Evolutionary conservation across 163 green algal species (phyloP), one percentile per base, ranked within the genome.

Genomic region (Prototheca stagnorum): DNA sequence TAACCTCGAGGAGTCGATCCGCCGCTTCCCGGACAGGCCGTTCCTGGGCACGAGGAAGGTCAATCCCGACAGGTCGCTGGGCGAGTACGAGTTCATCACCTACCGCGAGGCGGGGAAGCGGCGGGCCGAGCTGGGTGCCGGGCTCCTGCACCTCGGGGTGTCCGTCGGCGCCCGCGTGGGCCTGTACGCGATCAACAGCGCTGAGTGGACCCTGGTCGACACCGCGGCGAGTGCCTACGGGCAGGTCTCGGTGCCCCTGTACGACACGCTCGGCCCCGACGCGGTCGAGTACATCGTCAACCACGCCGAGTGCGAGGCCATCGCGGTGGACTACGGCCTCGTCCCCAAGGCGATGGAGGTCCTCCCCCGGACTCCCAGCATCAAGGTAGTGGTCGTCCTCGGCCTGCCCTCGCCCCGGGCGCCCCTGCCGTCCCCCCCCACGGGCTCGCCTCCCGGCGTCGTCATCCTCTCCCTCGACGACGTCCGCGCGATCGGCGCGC

Each of bases 251-350:
- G 83, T 95, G 22, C 86, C 86, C 5, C 63, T 96, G 46, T 97
- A 97, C 57, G 85, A 95, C 59, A 83, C 79, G 1, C 75, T 97
- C 43, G 88, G 88, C 5, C 82, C 58, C 5, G 21, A 86, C 65
- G 86, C 85, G 8, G 74, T 97, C 12, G 82, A 93, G 68, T 95
- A 83, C 67, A 94, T 95, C 56, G 59, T 92, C 43, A 80, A 84
- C 40, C 61, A 70, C 56, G 21, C 33, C 14, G 78, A 80, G 47
- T 45, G 68, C 4, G 67, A 28, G 21, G 40, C 73, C 19, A 56
- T 80, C 1, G 80, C 69, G 3, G 85, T 75, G 63, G 70, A 49
- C 33, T 58, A 68, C 0, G 73, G 65, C 9, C 65, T 86, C 39
- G 68, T 90, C 39, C 64, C 65, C 37, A 81, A 54, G 35, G 43